phyloP scores from a whole-genome alignment of 1,139 yeast species.

The Pneumocystis sp. region DNA sequence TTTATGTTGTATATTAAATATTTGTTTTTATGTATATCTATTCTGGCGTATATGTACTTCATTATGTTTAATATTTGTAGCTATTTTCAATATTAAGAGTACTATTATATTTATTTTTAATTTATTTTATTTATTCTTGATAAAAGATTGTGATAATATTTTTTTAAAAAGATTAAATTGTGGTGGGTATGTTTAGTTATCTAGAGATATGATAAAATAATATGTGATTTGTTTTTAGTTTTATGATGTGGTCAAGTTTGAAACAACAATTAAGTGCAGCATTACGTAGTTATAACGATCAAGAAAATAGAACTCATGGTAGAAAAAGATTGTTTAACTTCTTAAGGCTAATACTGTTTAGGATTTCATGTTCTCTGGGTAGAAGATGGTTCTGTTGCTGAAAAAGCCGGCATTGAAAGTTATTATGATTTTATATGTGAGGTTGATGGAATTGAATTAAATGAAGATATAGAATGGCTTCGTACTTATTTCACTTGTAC shows the following conservation, averaged over 20 bases:
- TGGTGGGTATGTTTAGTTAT: not conserved
- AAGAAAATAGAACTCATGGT: not conserved
- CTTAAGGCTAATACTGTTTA: not conserved
- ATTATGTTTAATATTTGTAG: not conserved
- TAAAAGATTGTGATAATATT: not conserved
- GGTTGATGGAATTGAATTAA: constrained; percentile 37
- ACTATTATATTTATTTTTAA: not conserved
- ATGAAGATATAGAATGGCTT: not conserved
- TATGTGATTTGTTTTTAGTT: not conserved
- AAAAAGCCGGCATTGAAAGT: constrained; percentile 47
- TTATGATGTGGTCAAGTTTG: not conserved
- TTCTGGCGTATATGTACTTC: not conserved
- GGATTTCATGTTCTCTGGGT: constrained; percentile 46
- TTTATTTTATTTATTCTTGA: not conserved
- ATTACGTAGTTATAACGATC: not conserved
- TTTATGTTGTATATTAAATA: not conserved
- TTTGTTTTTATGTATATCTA: not conserved
- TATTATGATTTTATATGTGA: constrained; percentile 76
- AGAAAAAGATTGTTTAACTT: not conserved
- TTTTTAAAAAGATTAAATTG: not conserved
- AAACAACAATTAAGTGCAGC: not conserved
- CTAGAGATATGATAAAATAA: not conserved
- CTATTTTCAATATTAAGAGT: not conserved
- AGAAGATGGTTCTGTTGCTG: constrained; percentile 29
- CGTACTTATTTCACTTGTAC: not conserved